phyloP scores from a whole-genome alignment of 495 filamentous ascomycete genomes.

The Aspergillus wentii region DNA sequence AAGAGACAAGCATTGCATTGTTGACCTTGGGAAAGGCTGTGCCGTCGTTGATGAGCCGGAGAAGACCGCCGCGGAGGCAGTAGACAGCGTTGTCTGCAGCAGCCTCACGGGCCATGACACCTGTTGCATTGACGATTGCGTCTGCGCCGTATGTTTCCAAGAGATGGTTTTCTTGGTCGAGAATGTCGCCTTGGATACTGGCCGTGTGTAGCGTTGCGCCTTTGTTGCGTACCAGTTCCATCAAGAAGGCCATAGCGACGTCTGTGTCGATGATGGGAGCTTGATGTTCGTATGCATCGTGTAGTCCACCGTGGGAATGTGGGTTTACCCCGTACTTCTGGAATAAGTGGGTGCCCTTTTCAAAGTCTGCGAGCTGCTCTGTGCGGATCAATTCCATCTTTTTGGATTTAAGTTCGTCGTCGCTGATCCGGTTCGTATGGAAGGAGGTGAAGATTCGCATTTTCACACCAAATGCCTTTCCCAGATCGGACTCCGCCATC shows the following conservation, averaged over 20 bases:
- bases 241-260: constrained; percentile 40
- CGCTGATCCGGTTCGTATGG: constrained; percentile 28
- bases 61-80: constrained; percentile 41
- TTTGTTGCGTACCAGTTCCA: constrained; percentile 37
- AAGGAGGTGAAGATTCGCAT: constrained; percentile 38
- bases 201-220: constrained; percentile 38
- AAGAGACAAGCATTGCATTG: constrained; percentile 34
- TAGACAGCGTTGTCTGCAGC: constrained; percentile 35
- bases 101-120: constrained; percentile 27
- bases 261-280: constrained; percentile 50
- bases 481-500: constrained; percentile 26
- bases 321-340: constrained; percentile 31
- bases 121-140: constrained; percentile 44
- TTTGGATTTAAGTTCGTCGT: constrained; percentile 20
- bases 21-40: constrained; percentile 41
- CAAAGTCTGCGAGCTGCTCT: constrained; percentile 31
- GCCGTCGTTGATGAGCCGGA: constrained; percentile 49
- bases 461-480: constrained; percentile 32
- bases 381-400: constrained; percentile 23
- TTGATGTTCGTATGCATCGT: constrained; percentile 44
- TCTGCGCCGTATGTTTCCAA: constrained; percentile 31
- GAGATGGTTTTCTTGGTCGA: constrained; percentile 33
- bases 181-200: constrained; percentile 33
- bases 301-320: constrained; percentile 30
- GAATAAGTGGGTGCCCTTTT: constrained; percentile 28